Evolutionary conservation across 1,284 basidiomycete genomes (phyloP).

Genomic region (Cryptococcus floricola): DNA sequence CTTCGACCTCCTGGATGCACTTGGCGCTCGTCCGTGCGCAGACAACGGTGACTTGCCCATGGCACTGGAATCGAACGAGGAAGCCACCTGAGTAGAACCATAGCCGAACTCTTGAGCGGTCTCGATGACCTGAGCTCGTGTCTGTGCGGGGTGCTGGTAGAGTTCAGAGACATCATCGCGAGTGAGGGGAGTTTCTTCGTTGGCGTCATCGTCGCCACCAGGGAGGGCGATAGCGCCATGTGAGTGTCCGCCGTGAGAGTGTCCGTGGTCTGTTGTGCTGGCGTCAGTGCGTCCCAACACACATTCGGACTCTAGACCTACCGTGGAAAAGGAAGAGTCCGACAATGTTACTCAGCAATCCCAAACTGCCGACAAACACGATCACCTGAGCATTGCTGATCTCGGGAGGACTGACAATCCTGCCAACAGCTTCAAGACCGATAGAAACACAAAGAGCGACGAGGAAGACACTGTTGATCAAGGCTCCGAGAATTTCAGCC

Average conservation of each 20-base stretch:
- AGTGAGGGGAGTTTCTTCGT: conserved; percentile 17
- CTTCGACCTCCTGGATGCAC: conserved; percentile 14
- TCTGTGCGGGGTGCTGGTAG: conserved; percentile 72
- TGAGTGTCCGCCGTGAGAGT: conserved; percentile 54
- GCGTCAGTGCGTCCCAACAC: no score
- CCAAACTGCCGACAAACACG: conserved; percentile 84
- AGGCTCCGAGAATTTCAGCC: conserved; percentile 93
- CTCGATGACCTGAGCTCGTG: conserved; percentile 80
- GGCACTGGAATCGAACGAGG: conserved; percentile 7
- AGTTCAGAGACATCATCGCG: conserved; percentile 41
- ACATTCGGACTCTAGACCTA: conserved; percentile 44
- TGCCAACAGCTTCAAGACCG: conserved; percentile 83
- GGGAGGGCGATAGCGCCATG: conserved; percentile 28
- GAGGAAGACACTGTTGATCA: conserved; percentile 95
- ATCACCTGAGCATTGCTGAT: conserved; percentile 83
- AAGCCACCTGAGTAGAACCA: conserved; percentile 21
- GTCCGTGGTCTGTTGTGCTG: conserved; percentile 60
- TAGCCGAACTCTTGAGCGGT: conserved; percentile 73
- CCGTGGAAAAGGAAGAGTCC: conserved; percentile 95
- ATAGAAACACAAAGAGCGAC: conserved; percentile 95
- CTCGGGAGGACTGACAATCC: conserved; percentile 83
- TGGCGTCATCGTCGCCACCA: conserved; percentile 15
- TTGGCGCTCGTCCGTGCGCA: conserved; percentile 19
- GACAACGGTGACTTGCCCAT: conserved; percentile 26
- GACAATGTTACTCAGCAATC: conserved; percentile 85